phyloP scores from a whole-genome alignment of 768 basidiomycete species.

The Lentinula boryana region DNA sequence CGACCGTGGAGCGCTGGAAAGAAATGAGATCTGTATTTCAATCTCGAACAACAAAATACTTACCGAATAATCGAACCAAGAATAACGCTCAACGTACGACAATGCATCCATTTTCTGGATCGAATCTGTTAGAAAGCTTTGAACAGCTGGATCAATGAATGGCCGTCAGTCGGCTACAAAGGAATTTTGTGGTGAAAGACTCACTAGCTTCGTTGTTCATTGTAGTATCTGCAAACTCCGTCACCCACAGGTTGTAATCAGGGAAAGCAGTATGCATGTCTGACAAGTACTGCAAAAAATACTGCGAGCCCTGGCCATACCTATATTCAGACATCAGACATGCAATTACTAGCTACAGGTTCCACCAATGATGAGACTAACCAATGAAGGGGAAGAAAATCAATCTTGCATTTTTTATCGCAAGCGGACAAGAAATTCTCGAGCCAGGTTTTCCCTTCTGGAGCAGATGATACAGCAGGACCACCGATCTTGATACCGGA shows the following conservation, averaged over 20 bases:
- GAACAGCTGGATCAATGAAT: slow-evolving; percentile 6
- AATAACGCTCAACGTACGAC: slow-evolving; percentile 12
- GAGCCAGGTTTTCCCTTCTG: slow-evolving; percentile 26
- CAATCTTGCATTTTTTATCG: slow-evolving; percentile 24
- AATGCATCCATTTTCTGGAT: slow-evolving; percentile 7
- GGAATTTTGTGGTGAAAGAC: background rate
- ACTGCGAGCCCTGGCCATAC: slow-evolving; percentile 25
- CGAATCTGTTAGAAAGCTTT: slow-evolving; percentile 7
- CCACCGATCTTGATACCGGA: slow-evolving; percentile 26
- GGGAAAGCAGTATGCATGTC: slow-evolving; percentile 27
- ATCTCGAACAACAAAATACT: background rate
- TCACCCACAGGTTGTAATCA: slow-evolving; percentile 27
- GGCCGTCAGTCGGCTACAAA: background rate
- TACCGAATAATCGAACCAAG: slow-evolving; percentile 15
- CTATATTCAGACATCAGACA: slow-evolving; percentile 1
- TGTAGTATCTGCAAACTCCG: slow-evolving; percentile 22
- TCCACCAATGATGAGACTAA: slow-evolving; percentile 4
- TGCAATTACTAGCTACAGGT: background rate
- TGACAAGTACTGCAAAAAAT: slow-evolving; percentile 28
- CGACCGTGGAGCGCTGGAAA: background rate
- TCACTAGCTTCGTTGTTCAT: slow-evolving; percentile 3
- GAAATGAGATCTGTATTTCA: background rate
- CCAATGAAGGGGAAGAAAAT: slow-evolving; percentile 32
- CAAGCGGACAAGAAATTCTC: slow-evolving; percentile 26
- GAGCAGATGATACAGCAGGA: slow-evolving; percentile 27